Conservation (phyloP, 768 basidiomycete species). For the Tricholoma hemisulphureum region DNA sequence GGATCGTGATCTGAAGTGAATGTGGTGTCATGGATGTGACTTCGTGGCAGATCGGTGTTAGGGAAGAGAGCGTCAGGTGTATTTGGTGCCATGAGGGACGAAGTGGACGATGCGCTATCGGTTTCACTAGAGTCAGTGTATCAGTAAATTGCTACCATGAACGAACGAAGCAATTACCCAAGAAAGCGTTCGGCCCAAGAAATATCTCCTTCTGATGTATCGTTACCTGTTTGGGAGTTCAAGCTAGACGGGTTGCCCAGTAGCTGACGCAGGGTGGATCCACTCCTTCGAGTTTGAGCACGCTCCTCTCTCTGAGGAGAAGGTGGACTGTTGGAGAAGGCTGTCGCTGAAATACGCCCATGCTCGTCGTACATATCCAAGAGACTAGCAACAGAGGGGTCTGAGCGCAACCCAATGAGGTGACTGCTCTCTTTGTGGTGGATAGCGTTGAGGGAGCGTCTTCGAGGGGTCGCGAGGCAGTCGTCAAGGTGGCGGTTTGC, state of each 20-base stretch:
- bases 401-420: slow-evolving; percentile 60
- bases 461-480: slow-evolving; percentile 25
- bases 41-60: slow-evolving; percentile 30
- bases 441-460: slow-evolving; percentile 27
- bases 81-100: slow-evolving; percentile 54
- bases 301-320: slow-evolving; percentile 40
- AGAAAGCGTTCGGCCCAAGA: slow-evolving; percentile 82
- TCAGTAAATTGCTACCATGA: neutral
- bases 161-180: slow-evolving; percentile 37
- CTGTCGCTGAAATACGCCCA: slow-evolving; percentile 57
- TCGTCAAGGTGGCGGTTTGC: slow-evolving; percentile 46
- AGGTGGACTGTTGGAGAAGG: slow-evolving; percentile 63
- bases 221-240: slow-evolving; percentile 21
- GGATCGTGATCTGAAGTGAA: slow-evolving; percentile 48
- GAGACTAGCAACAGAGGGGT: slow-evolving; percentile 77
- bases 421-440: slow-evolving; percentile 48
- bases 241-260: slow-evolving; percentile 52
- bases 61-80: slow-evolving; percentile 40
- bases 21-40: slow-evolving; percentile 34
- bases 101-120: slow-evolving; percentile 42
- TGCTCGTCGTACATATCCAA: slow-evolving; percentile 72
- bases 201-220: slow-evolving; percentile 63
- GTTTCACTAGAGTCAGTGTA: slow-evolving; percentile 40
- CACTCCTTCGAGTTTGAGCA: slow-evolving; percentile 56
- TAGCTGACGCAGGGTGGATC: slow-evolving; percentile 73